phyloP scores from a whole-genome alignment of 257 asterid species.

The Agastache rugosa region DNA sequence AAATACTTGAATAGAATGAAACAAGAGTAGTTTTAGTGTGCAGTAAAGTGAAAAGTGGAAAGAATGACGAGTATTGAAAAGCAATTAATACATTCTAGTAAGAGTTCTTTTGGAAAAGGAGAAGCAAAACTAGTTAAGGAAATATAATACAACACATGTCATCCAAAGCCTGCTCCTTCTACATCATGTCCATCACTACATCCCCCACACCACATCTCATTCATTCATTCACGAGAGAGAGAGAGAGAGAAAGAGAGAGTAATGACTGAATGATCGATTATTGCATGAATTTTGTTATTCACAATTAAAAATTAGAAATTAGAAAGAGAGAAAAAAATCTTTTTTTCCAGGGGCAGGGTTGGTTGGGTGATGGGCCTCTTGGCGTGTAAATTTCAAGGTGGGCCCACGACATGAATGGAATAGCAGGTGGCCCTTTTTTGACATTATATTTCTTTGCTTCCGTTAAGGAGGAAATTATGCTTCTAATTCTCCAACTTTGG shows the following conservation, averaged over 20 bases:
- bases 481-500: background rate
- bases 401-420: constrained; percentile 23
- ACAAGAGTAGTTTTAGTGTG: background rate
- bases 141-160: background rate
- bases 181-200: background rate
- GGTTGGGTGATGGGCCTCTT: constrained; percentile 2
- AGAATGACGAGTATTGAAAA: background rate
- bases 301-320: too few species aligned
- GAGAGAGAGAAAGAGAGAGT: background rate
- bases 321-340: background rate
- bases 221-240: background rate
- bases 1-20: background rate
- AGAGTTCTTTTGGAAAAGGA: background rate
- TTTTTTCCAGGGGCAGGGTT: background rate
- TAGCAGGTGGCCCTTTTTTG: constrained; percentile 23
- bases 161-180: background rate
- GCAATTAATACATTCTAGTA: background rate
- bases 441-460: constrained; percentile 23
- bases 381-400: constrained; percentile 15
- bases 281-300: background rate
- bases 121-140: background rate
- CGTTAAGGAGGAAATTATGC: background rate
- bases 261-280: background rate
- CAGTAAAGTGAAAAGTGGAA: background rate
- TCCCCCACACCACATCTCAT: background rate